Evolutionary conservation across 257 asterid genomes (phyloP).

Genomic region (Echium plantagineum): DNA sequence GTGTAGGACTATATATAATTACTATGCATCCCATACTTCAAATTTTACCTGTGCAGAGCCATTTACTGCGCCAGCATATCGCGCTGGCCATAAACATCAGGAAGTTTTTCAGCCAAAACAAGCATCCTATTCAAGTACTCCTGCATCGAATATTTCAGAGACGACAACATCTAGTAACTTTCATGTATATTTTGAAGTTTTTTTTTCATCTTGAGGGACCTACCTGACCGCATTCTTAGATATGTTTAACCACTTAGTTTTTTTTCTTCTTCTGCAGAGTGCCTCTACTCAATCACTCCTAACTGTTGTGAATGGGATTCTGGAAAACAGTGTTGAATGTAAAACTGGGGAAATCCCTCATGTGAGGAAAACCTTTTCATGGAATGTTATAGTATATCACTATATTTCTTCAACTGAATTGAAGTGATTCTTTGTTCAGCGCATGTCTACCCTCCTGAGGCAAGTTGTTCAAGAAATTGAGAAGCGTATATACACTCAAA

Average conservation of each 20-base stretch:
- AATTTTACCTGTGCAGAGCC: slow-evolving; percentile 21
- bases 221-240: background rate
- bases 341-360: slow-evolving; percentile 87
- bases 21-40: background rate
- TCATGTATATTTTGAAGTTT: slow-evolving; percentile 44
- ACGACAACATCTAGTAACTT: slow-evolving; percentile 80
- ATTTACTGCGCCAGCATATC: slow-evolving; percentile 9
- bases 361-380: slow-evolving; percentile 26
- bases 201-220: background rate
- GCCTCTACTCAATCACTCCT: slow-evolving; percentile 88
- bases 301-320: slow-evolving; percentile 67
- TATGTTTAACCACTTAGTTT: slow-evolving; percentile 5
- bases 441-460: slow-evolving; percentile 78
- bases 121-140: slow-evolving; percentile 43
- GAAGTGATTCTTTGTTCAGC: slow-evolving; percentile 32
- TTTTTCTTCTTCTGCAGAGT: slow-evolving; percentile 38
- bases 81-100: slow-evolving; percentile 31
- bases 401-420: slow-evolving; percentile 7
- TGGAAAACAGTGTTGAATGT: slow-evolving; percentile 76
- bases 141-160: slow-evolving; percentile 17
- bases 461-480: slow-evolving; percentile 94
- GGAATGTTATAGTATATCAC: background rate
- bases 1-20: background rate
- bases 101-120: slow-evolving; percentile 80
- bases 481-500: slow-evolving; percentile 81